These are phyloP conservation scores for Pinus taeda DNA, from an alignment of 75 land plant genomes.

Conservation along the genomic window DNA sequence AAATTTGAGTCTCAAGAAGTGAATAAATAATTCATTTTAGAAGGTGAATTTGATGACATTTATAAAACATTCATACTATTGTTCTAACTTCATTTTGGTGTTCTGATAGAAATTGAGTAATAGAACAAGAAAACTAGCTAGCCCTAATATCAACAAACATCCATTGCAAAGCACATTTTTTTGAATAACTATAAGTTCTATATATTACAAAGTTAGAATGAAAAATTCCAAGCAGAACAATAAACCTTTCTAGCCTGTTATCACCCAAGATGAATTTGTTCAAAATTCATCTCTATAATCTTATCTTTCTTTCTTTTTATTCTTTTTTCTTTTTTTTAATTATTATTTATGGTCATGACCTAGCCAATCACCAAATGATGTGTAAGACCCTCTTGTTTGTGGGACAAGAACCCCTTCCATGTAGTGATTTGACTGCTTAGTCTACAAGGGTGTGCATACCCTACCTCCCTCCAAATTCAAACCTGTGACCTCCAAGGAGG, in stretches of 20 bases:
- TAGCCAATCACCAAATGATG: too few relatives aligned
- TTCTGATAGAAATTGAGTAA: background rate
- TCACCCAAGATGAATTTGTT: too few relatives aligned
- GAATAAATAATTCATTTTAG: background rate
- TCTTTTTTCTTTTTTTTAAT: too few relatives aligned
- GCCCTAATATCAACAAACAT: background rate
- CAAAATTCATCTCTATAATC: too few relatives aligned
- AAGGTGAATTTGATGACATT: background rate
- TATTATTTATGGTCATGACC: too few relatives aligned
- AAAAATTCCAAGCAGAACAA: background rate
- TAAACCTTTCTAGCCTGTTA: background rate
- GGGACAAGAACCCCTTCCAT: too few relatives aligned
- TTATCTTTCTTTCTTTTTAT: too few relatives aligned
- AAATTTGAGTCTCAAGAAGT: constrained; percentile 1
- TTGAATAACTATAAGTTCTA: background rate
- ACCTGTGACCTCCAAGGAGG: too few relatives aligned
- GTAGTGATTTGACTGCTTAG: too few relatives aligned
- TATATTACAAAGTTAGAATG: background rate
- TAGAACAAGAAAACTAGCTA: background rate
- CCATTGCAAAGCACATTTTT: background rate
- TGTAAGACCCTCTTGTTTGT: too few relatives aligned
- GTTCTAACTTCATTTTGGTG: background rate
- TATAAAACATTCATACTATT: background rate
- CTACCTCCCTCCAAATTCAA: too few relatives aligned
- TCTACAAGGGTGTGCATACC: too few relatives aligned